Evolutionary conservation across 768 basidiomycete genomes (phyloP).

Genomic region (Leucocoprinus sp.): DNA sequence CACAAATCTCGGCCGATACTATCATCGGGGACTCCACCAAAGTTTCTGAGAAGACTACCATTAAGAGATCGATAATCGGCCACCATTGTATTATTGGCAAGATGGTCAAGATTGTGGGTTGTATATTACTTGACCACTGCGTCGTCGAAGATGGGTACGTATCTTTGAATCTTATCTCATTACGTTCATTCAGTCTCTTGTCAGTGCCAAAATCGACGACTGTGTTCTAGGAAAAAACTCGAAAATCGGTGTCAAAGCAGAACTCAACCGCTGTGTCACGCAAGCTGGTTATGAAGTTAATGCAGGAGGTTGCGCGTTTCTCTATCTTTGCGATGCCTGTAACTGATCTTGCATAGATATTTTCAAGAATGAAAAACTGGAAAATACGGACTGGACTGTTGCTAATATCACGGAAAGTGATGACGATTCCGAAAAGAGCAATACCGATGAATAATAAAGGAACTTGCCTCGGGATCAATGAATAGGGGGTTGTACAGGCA

Average conservation of each 20-base stretch:
- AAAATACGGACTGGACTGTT: slow-evolving; percentile 30
- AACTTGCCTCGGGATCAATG: neutral
- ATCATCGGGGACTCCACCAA: slow-evolving; percentile 78
- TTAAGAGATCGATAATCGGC: slow-evolving; percentile 76
- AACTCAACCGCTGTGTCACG: slow-evolving; percentile 59
- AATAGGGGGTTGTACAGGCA: neutral
- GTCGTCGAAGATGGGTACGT: slow-evolving; percentile 78
- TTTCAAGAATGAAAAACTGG: slow-evolving; percentile 35
- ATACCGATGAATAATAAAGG: neutral
- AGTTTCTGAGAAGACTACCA: slow-evolving; percentile 68
- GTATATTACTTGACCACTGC: slow-evolving; percentile 84
- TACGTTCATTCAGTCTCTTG: slow-evolving; percentile 5
- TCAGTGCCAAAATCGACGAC: slow-evolving; percentile 67
- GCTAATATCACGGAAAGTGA: slow-evolving; percentile 14
- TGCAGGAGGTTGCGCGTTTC: slow-evolving; percentile 39
- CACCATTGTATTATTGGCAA: slow-evolving; percentile 80
- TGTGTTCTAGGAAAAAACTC: slow-evolving; percentile 73
- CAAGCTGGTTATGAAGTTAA: slow-evolving; percentile 73
- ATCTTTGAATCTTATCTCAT: neutral
- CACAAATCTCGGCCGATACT: slow-evolving; percentile 77
- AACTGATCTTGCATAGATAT: slow-evolving; percentile 31
- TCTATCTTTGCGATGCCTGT: neutral
- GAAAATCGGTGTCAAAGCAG: slow-evolving; percentile 61
- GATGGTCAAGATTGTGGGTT: slow-evolving; percentile 76
- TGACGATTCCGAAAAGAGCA: slow-evolving; percentile 2